phyloP scores from a whole-genome alignment of 2,329 filamentous ascomycete species.

The Aspergillus pseudoterreus region DNA sequence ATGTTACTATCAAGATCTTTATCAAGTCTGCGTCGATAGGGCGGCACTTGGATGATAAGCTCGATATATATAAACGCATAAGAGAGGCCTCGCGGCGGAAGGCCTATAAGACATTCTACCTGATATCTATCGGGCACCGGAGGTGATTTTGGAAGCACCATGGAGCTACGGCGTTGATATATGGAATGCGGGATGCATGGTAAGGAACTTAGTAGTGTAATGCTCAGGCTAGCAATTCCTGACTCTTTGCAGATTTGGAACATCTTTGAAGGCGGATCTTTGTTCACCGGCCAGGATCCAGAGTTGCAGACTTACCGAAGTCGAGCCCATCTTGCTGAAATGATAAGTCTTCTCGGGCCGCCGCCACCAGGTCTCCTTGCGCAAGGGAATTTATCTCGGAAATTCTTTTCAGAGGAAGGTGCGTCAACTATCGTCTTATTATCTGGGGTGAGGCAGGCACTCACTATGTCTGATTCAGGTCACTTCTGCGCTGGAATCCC shows the following conservation, averaged over 20 bases:
- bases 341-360: constrained; percentile 44
- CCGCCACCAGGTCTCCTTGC: constrained; percentile 38
- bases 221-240: not conserved
- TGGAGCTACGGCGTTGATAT: constrained; percentile 51
- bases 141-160: constrained; percentile 46
- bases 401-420: constrained; percentile 42
- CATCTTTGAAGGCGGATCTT: constrained; percentile 43
- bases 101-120: constrained; percentile 29
- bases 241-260: constrained; percentile 45
- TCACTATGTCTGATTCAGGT: constrained; percentile 19
- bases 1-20: constrained; percentile 31
- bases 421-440: constrained; percentile 6
- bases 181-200: constrained; percentile 53
- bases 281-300: constrained; percentile 44
- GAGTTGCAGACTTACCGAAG: constrained; percentile 39
- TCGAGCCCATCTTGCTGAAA: constrained; percentile 48
- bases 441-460: not conserved
- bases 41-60: constrained; percentile 33
- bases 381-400: constrained; percentile 25
- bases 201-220: constrained; percentile 23
- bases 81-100: constrained; percentile 13
- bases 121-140: constrained; percentile 34
- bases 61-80: constrained; percentile 44
- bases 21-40: constrained; percentile 26
- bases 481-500: constrained; percentile 19